A percentile compares a stretch with the other conserved stretches of the same genome.
Conservation (phyloP, 768 basidiomycete species). For the Boletus rubroflammeus region DNA sequence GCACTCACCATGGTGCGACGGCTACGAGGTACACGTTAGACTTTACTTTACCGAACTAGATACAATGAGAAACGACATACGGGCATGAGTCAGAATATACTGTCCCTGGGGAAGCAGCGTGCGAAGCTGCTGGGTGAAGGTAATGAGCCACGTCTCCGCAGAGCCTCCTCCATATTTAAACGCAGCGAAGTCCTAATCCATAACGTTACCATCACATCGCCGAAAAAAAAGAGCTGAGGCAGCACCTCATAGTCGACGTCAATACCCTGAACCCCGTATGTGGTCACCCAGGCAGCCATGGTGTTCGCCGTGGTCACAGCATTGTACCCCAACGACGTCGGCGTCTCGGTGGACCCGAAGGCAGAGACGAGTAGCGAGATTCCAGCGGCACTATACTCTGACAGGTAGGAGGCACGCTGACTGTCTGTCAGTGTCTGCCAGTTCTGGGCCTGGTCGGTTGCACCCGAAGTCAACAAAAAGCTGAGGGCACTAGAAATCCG, state of each 20-base stretch:
- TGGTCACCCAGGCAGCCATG: conserved; percentile 44
- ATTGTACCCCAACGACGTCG: conserved; percentile 41
- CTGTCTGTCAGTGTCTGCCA: conserved; percentile 39
- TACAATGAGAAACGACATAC: conserved; percentile 18
- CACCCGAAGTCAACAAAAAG: conserved; percentile 39
- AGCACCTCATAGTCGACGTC: conserved; percentile 52
- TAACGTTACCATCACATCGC: not conserved
- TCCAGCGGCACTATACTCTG: conserved; percentile 49
- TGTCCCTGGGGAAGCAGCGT: conserved; percentile 30
- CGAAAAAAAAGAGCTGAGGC: not conserved
- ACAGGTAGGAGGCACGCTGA: conserved; percentile 39
- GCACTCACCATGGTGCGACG: conserved; percentile 21
- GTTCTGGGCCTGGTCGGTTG: conserved; percentile 43
- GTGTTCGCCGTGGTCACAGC: conserved; percentile 39
- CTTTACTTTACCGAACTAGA: not conserved
- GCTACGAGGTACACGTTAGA: conserved; percentile 9
- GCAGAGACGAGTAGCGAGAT: conserved; percentile 56
- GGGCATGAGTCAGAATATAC: conserved; percentile 36
- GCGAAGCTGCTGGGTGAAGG: conserved; percentile 34
- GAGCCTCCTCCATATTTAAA: conserved; percentile 35
- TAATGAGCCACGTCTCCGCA: conserved; percentile 35
- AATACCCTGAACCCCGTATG: conserved; percentile 46
- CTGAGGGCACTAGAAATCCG: conserved; percentile 33
- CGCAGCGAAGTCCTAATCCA: conserved; percentile 32
- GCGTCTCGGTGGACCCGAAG: conserved; percentile 44